Evolutionary conservation across 257 asterid species (phyloP).

Genomic region (Solanum pennellii): DNA sequence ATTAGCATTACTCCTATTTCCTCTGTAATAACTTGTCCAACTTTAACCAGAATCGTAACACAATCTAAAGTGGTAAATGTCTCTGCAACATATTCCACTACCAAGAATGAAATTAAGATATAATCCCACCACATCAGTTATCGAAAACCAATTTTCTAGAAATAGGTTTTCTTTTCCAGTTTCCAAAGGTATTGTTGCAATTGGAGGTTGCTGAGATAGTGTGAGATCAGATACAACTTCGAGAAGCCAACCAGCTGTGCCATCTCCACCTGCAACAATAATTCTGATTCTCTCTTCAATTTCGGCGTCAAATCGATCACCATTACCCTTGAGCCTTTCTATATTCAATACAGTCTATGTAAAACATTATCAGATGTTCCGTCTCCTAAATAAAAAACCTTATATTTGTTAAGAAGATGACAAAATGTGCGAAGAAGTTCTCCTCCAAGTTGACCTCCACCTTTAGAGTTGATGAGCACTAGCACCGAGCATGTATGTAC

Average conservation of each 20-base stretch:
- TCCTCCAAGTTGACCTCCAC: constrained; percentile 96
- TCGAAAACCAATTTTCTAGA: too few species aligned
- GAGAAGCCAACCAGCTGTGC: constrained; percentile 95
- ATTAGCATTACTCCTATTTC: too few species aligned
- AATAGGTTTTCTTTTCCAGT: constrained; percentile 39
- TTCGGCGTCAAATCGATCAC: constrained; percentile 36
- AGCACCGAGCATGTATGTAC: constrained; percentile 63
- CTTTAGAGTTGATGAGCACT: constrained; percentile 71
- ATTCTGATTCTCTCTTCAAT: constrained; percentile 45
- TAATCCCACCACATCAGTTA: too few species aligned
- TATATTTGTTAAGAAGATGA: constrained; percentile 45
- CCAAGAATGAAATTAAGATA: too few species aligned
- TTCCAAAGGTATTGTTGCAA: constrained; percentile 87
- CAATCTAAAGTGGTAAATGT: too few species aligned
- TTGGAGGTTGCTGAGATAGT: constrained; percentile 78
- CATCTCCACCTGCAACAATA: constrained; percentile 95
- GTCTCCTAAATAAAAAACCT: constrained; percentile 81
- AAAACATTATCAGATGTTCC: constrained; percentile 62
- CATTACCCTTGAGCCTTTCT: constrained; percentile 45
- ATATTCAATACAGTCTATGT: constrained; percentile 43
- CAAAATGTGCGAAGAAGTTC: constrained; percentile 60
- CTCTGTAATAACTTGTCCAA: too few species aligned
- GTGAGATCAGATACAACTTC: constrained; percentile 87
- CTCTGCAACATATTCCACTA: too few species aligned
- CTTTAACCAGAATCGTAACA: too few species aligned